Conservation (phyloP, 2,329 filamentous ascomycete genomes). For the Fusarium setosum region DNA sequence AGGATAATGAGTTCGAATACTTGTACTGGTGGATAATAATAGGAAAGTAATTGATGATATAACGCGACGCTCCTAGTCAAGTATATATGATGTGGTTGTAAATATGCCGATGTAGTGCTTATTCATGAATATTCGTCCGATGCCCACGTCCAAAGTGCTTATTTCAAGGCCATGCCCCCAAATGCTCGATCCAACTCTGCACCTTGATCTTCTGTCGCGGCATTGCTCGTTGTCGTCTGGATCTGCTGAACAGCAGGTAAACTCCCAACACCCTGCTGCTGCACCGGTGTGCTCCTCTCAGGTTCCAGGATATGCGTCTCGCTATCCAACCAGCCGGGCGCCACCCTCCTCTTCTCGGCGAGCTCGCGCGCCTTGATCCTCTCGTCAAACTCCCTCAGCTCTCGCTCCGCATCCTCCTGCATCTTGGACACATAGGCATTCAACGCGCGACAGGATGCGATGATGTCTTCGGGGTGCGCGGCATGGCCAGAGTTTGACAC, state of each 20-base stretch:
- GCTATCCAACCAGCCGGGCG: conserved; percentile 85
- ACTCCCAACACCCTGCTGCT: conserved; percentile 42
- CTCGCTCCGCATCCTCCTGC: conserved; percentile 73
- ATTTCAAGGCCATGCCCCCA: conserved; percentile 57
- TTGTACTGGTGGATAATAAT: not conserved
- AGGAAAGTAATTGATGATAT: not conserved
- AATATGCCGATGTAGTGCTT: conserved; percentile 5
- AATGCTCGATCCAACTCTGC: conserved; percentile 70
- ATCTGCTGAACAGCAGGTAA: conserved; percentile 18
- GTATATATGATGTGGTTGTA: not conserved
- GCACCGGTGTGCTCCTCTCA: conserved; percentile 57
- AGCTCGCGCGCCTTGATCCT: conserved; percentile 73
- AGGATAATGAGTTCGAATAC: not conserved
- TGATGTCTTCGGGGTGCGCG: conserved; percentile 88
- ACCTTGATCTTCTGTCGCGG: conserved; percentile 59
- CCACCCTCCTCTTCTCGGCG: conserved; percentile 82
- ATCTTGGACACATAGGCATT: conserved; percentile 79
- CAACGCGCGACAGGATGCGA: conserved; percentile 82
- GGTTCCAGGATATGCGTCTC: conserved; percentile 77
- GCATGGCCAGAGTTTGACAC: conserved; percentile 82
- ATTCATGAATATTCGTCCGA: conserved; percentile 27
- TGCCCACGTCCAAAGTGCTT: conserved; percentile 1
- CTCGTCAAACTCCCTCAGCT: conserved; percentile 78
- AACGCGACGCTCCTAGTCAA: not conserved
- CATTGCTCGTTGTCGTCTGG: conserved; percentile 29